Base-by-base conservation (phyloP, 2,329 filamentous ascomycete genomes). In the Aspergillaceae sp. region DNA sequence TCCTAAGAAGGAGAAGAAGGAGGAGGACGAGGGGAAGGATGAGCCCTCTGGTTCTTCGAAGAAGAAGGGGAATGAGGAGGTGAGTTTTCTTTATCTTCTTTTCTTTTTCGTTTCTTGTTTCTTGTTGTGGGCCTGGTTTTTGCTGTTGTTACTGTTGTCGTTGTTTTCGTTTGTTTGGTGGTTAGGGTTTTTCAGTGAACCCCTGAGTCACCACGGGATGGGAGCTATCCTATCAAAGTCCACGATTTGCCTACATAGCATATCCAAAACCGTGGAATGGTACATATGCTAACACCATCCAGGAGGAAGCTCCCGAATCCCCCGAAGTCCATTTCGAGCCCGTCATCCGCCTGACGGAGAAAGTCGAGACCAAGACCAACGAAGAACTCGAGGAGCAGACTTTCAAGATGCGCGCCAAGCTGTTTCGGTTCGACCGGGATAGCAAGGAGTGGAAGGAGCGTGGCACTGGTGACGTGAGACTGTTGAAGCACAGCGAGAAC, bases 391-490 rank as follows among this genome's bases (percentile, higher is more conserved):
- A 98, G 78, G 90, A 97, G 76, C 87, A 95, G 76, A 78, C 82
- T 35, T 98, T 97, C 83, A 97, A 97, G 84, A 96, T 97, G 91
- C 87, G 92, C 62, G 92, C 92, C 66, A 98, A 98, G 82, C 85
- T 98, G 56, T 98, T 98, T 84, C 91, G 90, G 76, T 98, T 97
- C 69, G 84, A 95, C 72, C 82, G 86, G 60, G 88, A 95, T 45
- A 81, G 79, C 60, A 84, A 84, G 70, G 92, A 97, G 77, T 98
- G 92, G 92, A 98, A 97, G 80, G 92, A 98, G 82, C 86, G 92
- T 66, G 92, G 92, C 56, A 97, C 92, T 55, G 92, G 92, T 61
- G 91, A 97, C 63, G 90, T 97, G 54, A 83, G 91, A 65, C 79
- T 98, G 71, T 78, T 98, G 67, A 97, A 96, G 83, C 92, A 98